phyloP scores from a whole-genome alignment of 2,329 filamentous ascomycete species.

The Phaeosphaeria sp. region DNA sequence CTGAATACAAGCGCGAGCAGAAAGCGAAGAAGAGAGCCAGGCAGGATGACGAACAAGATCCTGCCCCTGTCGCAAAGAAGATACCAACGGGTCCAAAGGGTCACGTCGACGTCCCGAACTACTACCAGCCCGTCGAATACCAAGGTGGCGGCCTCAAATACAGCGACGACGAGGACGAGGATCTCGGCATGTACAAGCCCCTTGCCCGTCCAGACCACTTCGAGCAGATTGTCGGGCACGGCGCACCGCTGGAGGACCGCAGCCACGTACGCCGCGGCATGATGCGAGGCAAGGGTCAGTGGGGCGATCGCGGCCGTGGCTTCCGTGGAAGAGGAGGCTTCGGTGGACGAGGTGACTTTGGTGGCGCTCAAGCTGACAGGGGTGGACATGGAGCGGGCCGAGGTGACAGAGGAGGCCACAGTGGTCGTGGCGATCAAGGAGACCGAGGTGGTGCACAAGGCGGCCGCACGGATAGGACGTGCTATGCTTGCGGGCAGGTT shows the following conservation, averaged over 20 bases:
- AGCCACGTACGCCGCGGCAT: conserved; percentile 47
- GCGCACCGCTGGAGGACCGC: conserved; percentile 45
- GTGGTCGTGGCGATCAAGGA: conserved; percentile 17
- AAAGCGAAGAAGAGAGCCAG: conserved; percentile 66
- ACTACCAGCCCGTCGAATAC: conserved; percentile 34
- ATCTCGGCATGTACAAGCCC: conserved; percentile 56
- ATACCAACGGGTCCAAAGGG: conserved; percentile 31
- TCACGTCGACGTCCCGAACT: conserved; percentile 23
- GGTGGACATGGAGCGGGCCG: conserved; percentile 33
- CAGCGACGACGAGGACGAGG: conserved; percentile 53
- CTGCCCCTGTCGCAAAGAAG: conserved; percentile 17
- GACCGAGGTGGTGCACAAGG: conserved; percentile 14
- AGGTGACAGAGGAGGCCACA: conserved; percentile 22
- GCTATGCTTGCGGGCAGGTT: conserved; percentile 9
- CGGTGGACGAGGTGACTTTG: conserved; percentile 30
- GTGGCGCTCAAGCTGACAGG: conserved; percentile 36
- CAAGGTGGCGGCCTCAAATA: conserved; percentile 51
- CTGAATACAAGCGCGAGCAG: conserved; percentile 68
- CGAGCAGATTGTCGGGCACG: conserved; percentile 52
- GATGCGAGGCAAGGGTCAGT: conserved; percentile 40
- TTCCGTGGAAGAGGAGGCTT: conserved; percentile 42
- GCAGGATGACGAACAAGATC: conserved; percentile 36
- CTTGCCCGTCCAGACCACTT: conserved; percentile 57
- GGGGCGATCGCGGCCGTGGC: conserved; percentile 47
- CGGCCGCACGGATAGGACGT: conserved; percentile 6